These are phyloP conservation scores for Fusarium clavum DNA, from an alignment of 2,329 filamentous ascomycete genomes.

Conservation along the genomic window DNA sequence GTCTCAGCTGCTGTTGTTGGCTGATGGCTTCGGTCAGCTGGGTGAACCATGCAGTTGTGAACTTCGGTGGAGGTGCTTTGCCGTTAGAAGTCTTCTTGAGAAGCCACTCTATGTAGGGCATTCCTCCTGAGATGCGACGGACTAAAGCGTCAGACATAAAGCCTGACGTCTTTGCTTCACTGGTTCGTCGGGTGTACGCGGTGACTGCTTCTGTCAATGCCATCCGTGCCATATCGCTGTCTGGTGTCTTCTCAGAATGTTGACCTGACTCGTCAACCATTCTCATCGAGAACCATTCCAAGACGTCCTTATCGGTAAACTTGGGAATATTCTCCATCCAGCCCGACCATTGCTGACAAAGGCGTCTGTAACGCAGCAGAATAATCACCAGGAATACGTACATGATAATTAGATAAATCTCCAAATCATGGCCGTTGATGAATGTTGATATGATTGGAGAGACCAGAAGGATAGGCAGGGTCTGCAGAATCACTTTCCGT, in stretches of 20 bases:
- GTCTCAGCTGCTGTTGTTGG: slow-evolving; percentile 22
- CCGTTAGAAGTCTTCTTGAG: slow-evolving; percentile 22
- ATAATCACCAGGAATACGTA: slow-evolving; percentile 22
- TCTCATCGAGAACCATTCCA: slow-evolving; percentile 26
- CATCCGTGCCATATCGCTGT: neutral
- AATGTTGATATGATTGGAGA: slow-evolving; percentile 32
- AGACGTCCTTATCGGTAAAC: slow-evolving; percentile 22
- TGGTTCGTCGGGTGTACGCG: neutral
- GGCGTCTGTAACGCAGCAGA: slow-evolving; percentile 20
- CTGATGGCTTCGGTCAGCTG: slow-evolving; percentile 23
- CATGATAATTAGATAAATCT: slow-evolving; percentile 33
- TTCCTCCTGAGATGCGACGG: slow-evolving; percentile 18
- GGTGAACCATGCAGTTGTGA: slow-evolving; percentile 38
- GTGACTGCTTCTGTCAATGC: neutral
- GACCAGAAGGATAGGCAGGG: slow-evolving; percentile 24
- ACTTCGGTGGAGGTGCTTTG: slow-evolving; percentile 4
- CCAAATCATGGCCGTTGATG: slow-evolving; percentile 31
- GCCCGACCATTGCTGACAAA: slow-evolving; percentile 31
- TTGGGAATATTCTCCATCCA: slow-evolving; percentile 38
- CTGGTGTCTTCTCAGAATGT: neutral
- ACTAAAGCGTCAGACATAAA: slow-evolving; percentile 23
- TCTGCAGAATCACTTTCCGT: slow-evolving; percentile 24
- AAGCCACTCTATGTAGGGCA: slow-evolving; percentile 34
- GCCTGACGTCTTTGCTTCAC: neutral
- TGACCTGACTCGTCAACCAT: neutral